Evolutionary conservation across 176 grass and related monocot species (phyloP), one percentile per base, ranked within the genome.

Genomic region (Eragrostis nindensis): DNA sequence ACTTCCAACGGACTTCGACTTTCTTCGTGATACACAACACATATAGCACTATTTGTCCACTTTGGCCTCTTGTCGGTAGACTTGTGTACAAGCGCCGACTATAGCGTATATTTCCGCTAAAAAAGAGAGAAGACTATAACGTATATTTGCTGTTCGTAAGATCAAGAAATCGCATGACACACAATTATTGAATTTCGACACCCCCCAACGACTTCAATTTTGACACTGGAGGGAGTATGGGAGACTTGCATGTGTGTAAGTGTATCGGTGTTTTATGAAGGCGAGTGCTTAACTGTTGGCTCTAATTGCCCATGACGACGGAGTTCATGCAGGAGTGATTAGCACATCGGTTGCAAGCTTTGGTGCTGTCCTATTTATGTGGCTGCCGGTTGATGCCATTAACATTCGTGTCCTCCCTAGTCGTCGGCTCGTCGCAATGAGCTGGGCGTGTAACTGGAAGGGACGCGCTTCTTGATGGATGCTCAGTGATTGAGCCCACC

Each of bases 321-420:
- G 39, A 65, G 67, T 66, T 72, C 61, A 47, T 36, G 18, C 5
- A 49, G 78, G 6, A 27, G 59, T 48, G 24, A 45, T 22, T 64
- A 18, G 49, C 45, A 56, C 50, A 73, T 78, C 57, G 61, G 86
- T 74, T 59, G 21, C 42, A 2, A 44, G 42, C 42, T 5, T 40
- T 27, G 73, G 57, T 73, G 66, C 86, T 88, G 82, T 46, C 76
- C 82, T 76, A 89, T 85, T 89, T 84, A 84, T 89, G 53, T 69
- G 62, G 38, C 55, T 89, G 87, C 87, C 63, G 43, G 70, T 75
- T 62, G 46, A 89, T 84, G 45, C 62, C 82, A 76, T 70, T 80
- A 62, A 70, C 44, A 79, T 30, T 16, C 45, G 50, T 18, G 25
- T 79, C 50, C 75, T 26, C 57, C 26, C 38, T 41, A 60, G 74